These are phyloP conservation scores for Curvularia verruculosa DNA, from an alignment of 2,329 filamentous ascomycete species.

Conservation along the genomic window DNA sequence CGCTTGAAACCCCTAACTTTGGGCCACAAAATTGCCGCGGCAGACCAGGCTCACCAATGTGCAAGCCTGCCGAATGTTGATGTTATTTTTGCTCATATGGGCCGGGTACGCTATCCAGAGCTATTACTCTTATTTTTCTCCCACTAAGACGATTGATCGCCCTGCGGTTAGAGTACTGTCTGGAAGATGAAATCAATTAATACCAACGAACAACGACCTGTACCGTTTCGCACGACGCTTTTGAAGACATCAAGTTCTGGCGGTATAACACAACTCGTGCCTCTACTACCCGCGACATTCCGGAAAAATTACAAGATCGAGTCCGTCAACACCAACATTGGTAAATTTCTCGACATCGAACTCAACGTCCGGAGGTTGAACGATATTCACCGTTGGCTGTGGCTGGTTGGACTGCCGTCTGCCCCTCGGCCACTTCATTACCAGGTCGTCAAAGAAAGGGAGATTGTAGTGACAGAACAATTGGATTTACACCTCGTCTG, in stretches of 20 bases:
- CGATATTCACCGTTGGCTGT: slow-evolving; percentile 25
- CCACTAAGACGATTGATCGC: not conserved
- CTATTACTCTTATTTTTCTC: not conserved
- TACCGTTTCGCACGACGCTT: slow-evolving; percentile 20
- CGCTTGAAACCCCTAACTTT: not conserved
- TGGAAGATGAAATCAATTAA: not conserved
- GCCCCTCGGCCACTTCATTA: slow-evolving; percentile 29
- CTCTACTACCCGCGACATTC: slow-evolving; percentile 28
- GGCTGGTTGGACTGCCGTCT: slow-evolving; percentile 28
- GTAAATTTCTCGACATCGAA: slow-evolving; percentile 23
- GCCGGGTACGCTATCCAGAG: not conserved
- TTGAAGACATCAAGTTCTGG: slow-evolving; percentile 6
- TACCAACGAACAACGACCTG: not conserved
- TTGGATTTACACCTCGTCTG: slow-evolving; percentile 32
- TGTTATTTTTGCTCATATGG: not conserved
- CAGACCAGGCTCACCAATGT: not conserved
- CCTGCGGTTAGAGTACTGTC: not conserved
- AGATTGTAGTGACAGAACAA: slow-evolving; percentile 30
- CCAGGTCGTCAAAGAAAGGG: slow-evolving; percentile 27
- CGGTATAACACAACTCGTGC: not conserved
- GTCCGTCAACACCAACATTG: slow-evolving; percentile 20
- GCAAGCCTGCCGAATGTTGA: not conserved
- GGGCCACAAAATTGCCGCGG: no score
- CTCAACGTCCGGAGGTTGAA: slow-evolving; percentile 27
- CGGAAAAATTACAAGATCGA: slow-evolving; percentile 22